Conservation (phyloP, 1,139 yeast genomes). For the Debaryomycetaceae sp. region DNA sequence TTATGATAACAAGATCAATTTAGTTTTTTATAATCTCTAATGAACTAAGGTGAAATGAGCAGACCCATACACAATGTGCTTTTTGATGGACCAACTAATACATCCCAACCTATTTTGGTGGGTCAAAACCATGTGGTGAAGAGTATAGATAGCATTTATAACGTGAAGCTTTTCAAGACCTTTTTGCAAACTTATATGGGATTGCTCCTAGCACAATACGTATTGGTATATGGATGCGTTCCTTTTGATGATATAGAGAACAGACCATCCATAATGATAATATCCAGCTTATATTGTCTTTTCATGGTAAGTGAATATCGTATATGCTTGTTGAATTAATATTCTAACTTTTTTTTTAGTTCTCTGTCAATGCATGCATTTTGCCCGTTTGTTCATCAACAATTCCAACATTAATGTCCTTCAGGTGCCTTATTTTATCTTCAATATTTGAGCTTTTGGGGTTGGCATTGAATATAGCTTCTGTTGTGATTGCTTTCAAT, state of each 20-base stretch:
- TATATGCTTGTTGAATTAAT: background rate
- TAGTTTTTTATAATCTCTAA: background rate
- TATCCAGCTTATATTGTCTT: slow-evolving; percentile 26
- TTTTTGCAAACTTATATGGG: slow-evolving; percentile 26
- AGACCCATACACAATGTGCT: slow-evolving; percentile 15
- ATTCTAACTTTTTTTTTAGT: slow-evolving; percentile 16
- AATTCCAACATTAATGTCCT: slow-evolving; percentile 17
- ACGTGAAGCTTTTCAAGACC: slow-evolving; percentile 13
- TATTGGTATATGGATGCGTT: slow-evolving; percentile 35
- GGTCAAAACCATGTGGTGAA: slow-evolving; percentile 16
- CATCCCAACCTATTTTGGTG: slow-evolving; percentile 21
- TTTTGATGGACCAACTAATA: slow-evolving; percentile 17
- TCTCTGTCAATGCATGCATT: slow-evolving; percentile 21
- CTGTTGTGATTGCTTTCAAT: slow-evolving; percentile 19
- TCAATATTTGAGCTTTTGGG: slow-evolving; percentile 20
- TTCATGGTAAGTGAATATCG: slow-evolving; percentile 27
- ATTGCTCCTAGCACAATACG: slow-evolving; percentile 34
- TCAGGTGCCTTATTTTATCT: slow-evolving; percentile 11
- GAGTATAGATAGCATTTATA: slow-evolving; percentile 20
- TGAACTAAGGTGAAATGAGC: slow-evolving; percentile 4
- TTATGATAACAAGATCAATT: background rate
- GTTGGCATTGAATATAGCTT: slow-evolving; percentile 15
- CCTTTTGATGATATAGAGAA: slow-evolving; percentile 44
- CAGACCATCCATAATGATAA: slow-evolving; percentile 30
- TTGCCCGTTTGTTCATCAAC: slow-evolving; percentile 19